Conservation (phyloP, 2,329 filamentous ascomycete species). For the Paraphaeosphaeria sporulosa region DNA sequence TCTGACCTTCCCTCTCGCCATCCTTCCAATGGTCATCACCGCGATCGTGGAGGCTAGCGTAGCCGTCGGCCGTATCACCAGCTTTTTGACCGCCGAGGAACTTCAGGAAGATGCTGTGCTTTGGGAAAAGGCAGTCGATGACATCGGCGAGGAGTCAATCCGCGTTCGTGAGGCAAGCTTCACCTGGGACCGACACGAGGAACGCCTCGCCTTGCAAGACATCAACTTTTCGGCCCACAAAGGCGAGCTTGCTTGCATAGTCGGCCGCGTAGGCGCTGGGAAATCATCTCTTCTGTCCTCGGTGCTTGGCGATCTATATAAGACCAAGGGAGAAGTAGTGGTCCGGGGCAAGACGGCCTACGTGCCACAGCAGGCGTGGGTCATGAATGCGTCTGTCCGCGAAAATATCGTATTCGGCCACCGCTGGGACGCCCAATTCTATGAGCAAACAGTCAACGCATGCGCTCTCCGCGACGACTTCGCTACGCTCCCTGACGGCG, state of each 20-base stretch:
- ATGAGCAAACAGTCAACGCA: constrained; percentile 89
- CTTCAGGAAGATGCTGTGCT: constrained; percentile 84
- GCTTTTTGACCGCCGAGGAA: constrained; percentile 87
- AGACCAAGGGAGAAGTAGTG: constrained; percentile 81
- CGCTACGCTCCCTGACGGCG: constrained; percentile 88
- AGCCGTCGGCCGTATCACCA: constrained; percentile 83
- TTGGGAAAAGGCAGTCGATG: constrained; percentile 72
- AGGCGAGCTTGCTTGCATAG: constrained; percentile 90
- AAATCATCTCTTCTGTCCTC: constrained; percentile 93
- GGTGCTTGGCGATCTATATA: constrained; percentile 91
- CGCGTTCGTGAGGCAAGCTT: constrained; percentile 85
- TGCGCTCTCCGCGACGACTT: constrained; percentile 94
- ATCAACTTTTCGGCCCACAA: constrained; percentile 91
- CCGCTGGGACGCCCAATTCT: constrained; percentile 90
- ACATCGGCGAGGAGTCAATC: constrained; percentile 85
- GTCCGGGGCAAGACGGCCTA: constrained; percentile 87
- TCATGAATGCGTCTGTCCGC: constrained; percentile 96
- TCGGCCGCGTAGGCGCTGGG: constrained; percentile 91
- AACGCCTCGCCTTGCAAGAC: constrained; percentile 72
- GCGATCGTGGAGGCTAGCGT: constrained; percentile 96
- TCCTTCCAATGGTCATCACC: constrained; percentile 97
- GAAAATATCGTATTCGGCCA: constrained; percentile 98
- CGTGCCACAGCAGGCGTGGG: constrained; percentile 91
- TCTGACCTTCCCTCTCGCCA: constrained; percentile 90
- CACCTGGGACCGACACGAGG: constrained; percentile 89